A percentile compares a stretch with the other conserved stretches of the same genome.
These are phyloP conservation scores for Mycena crocata DNA, from an alignment of 768 basidiomycete genomes.

Conservation along the genomic window DNA sequence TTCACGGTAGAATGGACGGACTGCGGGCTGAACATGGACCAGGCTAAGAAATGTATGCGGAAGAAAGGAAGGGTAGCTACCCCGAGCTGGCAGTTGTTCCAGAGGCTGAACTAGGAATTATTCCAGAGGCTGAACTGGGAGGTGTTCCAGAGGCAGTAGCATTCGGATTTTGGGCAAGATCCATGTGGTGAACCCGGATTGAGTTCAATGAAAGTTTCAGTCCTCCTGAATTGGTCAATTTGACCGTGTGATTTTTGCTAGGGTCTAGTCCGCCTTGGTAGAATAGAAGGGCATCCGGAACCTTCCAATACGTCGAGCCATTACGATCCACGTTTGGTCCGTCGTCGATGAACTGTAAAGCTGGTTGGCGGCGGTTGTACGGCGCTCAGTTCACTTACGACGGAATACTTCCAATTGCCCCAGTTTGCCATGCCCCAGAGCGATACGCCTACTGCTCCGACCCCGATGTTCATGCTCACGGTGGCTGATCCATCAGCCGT, in stretches of 20 bases:
- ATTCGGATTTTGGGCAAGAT: no score
- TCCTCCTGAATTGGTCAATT: not conserved
- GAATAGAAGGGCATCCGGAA: slow-evolving; percentile 26
- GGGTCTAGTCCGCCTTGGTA: slow-evolving; percentile 28
- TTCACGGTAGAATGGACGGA: no score
- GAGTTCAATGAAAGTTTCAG: slow-evolving; percentile 27
- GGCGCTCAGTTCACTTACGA: not conserved
- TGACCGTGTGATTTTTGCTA: slow-evolving; percentile 18
- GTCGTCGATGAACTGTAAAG: not conserved
- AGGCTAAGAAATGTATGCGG: no score
- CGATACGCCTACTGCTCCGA: slow-evolving; percentile 17
- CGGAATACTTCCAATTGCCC: slow-evolving; percentile 24
- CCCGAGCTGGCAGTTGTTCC: no score
- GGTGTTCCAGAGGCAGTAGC: no score
- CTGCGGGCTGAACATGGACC: no score
- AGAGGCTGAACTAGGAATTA: no score
- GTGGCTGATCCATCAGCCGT: not conserved
- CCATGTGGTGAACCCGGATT: slow-evolving; percentile 7
- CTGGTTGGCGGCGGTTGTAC: not conserved
- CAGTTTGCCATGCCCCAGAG: slow-evolving; percentile 19
- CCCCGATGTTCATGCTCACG: slow-evolving; percentile 4
- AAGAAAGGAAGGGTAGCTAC: no score
- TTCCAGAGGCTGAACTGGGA: no score
- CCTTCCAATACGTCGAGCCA: slow-evolving; percentile 26
- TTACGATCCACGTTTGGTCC: slow-evolving; percentile 13